phyloP scores from a whole-genome alignment of 441 rosid species.

The Sinapis alba region DNA sequence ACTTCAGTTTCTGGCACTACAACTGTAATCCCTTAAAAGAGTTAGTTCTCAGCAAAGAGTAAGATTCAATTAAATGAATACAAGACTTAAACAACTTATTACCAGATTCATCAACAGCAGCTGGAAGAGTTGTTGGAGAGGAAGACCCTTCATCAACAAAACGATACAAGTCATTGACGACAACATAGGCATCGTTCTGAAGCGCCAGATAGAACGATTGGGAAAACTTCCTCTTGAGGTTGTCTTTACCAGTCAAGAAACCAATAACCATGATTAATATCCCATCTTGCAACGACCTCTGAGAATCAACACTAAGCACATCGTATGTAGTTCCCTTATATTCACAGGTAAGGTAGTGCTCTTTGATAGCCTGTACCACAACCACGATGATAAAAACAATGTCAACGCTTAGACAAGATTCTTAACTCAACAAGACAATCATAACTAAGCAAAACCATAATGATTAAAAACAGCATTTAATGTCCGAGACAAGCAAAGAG shows the following conservation, averaged over 20 bases:
- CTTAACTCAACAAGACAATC: neutral
- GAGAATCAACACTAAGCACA: slow-evolving; percentile 51
- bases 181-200: slow-evolving; percentile 25
- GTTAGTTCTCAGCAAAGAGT: too few species aligned
- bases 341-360: slow-evolving; percentile 45
- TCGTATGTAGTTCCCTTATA: slow-evolving; percentile 40
- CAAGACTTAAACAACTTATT: slow-evolving; percentile 11
- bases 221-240: slow-evolving; percentile 45
- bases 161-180: slow-evolving; percentile 60
- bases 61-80: too few species aligned
- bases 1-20: slow-evolving; percentile 12
- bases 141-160: slow-evolving; percentile 43
- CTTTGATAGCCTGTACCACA: slow-evolving; percentile 47
- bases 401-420: neutral
- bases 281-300: slow-evolving; percentile 44
- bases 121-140: slow-evolving; percentile 28
- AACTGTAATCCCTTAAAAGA: too few species aligned
- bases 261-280: slow-evolving; percentile 54
- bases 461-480: neutral
- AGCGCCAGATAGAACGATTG: slow-evolving; percentile 55
- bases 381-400: slow-evolving; percentile 6
- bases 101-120: slow-evolving; percentile 41
- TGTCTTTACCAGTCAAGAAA: slow-evolving; percentile 44
- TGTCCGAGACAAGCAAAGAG: neutral
- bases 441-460: neutral